Percentiles rank a stretch among this genome's conserved stretches.
Evolutionary conservation across 2,329 filamentous ascomycete species (phyloP).

Genomic region (Tolypocladium amazonense): DNA sequence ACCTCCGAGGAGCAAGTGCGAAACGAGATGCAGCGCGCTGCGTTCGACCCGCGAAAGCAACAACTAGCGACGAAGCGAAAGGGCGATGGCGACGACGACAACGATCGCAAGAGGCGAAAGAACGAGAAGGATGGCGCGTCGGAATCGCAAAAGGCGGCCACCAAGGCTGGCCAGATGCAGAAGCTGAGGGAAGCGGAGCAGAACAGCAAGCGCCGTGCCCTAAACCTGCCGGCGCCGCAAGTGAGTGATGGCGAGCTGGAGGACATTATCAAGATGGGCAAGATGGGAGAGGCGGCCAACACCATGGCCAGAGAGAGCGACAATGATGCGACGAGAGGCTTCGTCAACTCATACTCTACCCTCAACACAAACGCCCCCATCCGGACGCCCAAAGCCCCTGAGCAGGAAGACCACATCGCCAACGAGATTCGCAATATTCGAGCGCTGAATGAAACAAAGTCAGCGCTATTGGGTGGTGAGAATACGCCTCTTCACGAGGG

Average conservation of each 20-base stretch:
- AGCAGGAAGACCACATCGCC: slow-evolving; percentile 89
- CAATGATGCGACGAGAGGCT: slow-evolving; percentile 72
- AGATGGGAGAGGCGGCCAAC: slow-evolving; percentile 80
- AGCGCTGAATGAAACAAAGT: slow-evolving; percentile 86
- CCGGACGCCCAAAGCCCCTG: slow-evolving; percentile 79
- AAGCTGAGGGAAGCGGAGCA: slow-evolving; percentile 93
- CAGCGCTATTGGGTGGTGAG: slow-evolving; percentile 84
- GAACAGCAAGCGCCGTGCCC: slow-evolving; percentile 77
- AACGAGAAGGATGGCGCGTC: slow-evolving; percentile 75
- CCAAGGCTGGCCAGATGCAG: slow-evolving; percentile 89
- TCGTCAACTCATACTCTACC: slow-evolving; percentile 78
- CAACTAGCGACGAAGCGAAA: slow-evolving; percentile 89
- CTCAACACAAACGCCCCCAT: slow-evolving; percentile 79
- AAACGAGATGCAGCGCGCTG: slow-evolving; percentile 76
- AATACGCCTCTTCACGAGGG: slow-evolving; percentile 85
- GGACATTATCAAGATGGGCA: slow-evolving; percentile 97
- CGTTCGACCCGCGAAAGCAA: slow-evolving; percentile 87
- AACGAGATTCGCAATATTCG: slow-evolving; percentile 95
- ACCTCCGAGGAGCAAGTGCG: slow-evolving; percentile 68
- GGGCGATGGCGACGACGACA: slow-evolving; percentile 76
- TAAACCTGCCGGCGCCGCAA: slow-evolving; percentile 82
- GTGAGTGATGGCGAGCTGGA: slow-evolving; percentile 89
- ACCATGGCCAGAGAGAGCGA: slow-evolving; percentile 65
- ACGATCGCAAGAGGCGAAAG: slow-evolving; percentile 77
- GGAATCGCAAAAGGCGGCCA: slow-evolving; percentile 72